Evolutionary conservation across 1,284 basidiomycete genomes (phyloP), one percentile per base, ranked within the genome.

Genomic region (Ceratobasidium sp.): DNA sequence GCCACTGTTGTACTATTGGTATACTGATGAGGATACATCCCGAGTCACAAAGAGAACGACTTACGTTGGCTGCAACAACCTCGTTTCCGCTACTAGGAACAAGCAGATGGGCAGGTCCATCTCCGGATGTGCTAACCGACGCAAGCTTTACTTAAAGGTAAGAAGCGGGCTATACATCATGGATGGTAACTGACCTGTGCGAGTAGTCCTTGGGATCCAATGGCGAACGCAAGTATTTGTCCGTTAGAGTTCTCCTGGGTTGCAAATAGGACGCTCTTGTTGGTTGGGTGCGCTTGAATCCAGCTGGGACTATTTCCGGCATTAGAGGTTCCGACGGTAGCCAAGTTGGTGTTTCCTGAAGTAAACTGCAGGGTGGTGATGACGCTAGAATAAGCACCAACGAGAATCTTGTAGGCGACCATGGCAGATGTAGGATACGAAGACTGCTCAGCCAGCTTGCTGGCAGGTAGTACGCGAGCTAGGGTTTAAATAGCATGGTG

Each of bases 11-110:
- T 81, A 81, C 80, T 81, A 46, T 20, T n/a, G 15, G 10, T 20
- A 33, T 40, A 5, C 39, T 33, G 26, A 3, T 70, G 33, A 78
- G 10, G 26, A 15, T 33, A 5, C 49, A 28, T n/a, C 7, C 40
- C 69, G n/a, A 44, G 5, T n/a, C 9, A 7, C 40, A 20, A 4
- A 60, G 69, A 20, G 42, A 23, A 9, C 40, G 18, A 77, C 80
- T 18, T 67, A 81, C 80, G 61, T 81, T 81, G 39, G 67, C 55
- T n/a, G 75, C 80, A 33, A 78, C 51, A 39, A 80, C 66, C 46
- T 81, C 80, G 5, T 66, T 78, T 20, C 79, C 80, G 42, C 33
- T 73, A 15, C 58, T 46, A 10, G 75, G 56, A 18, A 60, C 78
- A n/a, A 60, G 64, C 60, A 81, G 33, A 46, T 78, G 63, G 13